These are phyloP conservation scores for Aspergillus ellipticus DNA, from an alignment of 495 filamentous ascomycete species.

Conservation along the genomic window DNA sequence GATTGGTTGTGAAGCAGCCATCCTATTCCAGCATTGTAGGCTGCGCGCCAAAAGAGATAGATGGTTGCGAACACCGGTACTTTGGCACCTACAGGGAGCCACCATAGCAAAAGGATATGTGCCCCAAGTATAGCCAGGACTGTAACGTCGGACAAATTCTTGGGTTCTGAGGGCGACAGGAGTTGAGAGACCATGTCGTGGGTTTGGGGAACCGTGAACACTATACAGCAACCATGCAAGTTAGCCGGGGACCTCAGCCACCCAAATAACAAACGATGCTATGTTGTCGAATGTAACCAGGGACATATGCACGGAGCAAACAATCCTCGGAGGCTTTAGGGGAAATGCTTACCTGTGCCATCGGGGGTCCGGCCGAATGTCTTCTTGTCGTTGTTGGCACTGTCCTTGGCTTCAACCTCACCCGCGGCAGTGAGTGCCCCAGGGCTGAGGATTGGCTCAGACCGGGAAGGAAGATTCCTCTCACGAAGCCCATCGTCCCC, in stretches of 20 bases:
- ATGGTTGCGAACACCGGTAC: slow-evolving; percentile 72
- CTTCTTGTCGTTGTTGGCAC: slow-evolving; percentile 55
- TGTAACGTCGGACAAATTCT: slow-evolving; percentile 80
- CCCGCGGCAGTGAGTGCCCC: slow-evolving; percentile 35
- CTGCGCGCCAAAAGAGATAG: slow-evolving; percentile 88
- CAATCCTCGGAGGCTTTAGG: neutral
- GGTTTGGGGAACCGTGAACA: slow-evolving; percentile 92
- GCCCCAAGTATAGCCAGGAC: slow-evolving; percentile 77
- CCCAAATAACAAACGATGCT: neutral
- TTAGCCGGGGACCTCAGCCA: neutral
- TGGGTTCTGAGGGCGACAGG: slow-evolving; percentile 89
- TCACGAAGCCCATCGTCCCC: slow-evolving; percentile 42
- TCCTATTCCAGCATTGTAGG: slow-evolving; percentile 93
- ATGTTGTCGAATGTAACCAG: neutral
- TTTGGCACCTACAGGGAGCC: slow-evolving; percentile 62
- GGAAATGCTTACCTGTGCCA: slow-evolving; percentile 67
- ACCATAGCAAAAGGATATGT: slow-evolving; percentile 68
- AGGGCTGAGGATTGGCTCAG: slow-evolving; percentile 32
- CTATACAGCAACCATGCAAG: slow-evolving; percentile 41
- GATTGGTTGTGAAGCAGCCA: slow-evolving; percentile 87
- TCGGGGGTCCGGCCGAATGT: slow-evolving; percentile 90
- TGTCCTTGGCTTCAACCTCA: slow-evolving; percentile 36
- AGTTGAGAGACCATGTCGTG: slow-evolving; percentile 99
- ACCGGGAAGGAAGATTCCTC: slow-evolving; percentile 33
- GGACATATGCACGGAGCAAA: neutral